These are phyloP conservation scores for Daldinia bambusicola DNA, from an alignment of 495 filamentous ascomycete species.

Conservation along the genomic window DNA sequence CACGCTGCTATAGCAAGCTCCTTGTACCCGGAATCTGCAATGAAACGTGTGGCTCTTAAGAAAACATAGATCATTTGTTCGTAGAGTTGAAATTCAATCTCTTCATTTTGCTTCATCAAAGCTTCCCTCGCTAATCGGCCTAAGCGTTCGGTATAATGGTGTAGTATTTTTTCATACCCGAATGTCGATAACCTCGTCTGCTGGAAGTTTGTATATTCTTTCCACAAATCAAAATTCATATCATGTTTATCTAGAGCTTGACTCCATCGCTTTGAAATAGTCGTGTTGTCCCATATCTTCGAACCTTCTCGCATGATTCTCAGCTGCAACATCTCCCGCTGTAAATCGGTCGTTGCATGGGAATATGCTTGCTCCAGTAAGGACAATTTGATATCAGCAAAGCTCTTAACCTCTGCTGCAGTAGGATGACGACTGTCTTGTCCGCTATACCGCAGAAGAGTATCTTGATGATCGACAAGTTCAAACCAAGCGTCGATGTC, in stretches of 20 bases:
- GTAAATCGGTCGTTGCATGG: conserved; percentile 54
- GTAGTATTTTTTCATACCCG: conserved; percentile 70
- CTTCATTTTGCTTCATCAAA: conserved; percentile 27
- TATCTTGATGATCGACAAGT: conserved; percentile 79
- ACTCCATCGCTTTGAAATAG: conserved; percentile 71
- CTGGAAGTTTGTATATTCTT: conserved; percentile 76
- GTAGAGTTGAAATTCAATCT: conserved; percentile 48
- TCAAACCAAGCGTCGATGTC: conserved; percentile 78
- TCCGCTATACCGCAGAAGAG: conserved; percentile 59
- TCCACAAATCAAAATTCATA: conserved; percentile 73
- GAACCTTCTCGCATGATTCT: conserved; percentile 76
- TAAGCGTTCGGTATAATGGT: conserved; percentile 67
- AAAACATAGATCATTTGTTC: conserved; percentile 76
- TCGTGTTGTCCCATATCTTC: conserved; percentile 75
- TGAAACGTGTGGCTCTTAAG: conserved; percentile 75
- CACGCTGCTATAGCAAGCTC: conserved; percentile 82
- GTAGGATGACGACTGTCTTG: conserved; percentile 58
- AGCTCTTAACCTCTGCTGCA: conserved; percentile 69
- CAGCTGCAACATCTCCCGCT: conserved; percentile 68
- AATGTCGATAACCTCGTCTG: conserved; percentile 76
- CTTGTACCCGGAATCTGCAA: conserved; percentile 81
- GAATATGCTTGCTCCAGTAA: conserved; percentile 83
- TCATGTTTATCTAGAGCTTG: conserved; percentile 67
- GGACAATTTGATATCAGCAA: conserved; percentile 80
- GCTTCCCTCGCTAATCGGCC: conserved; percentile 56